A percentile compares a stretch with the other conserved stretches of the same genome.
These are phyloP conservation scores for Euptelea pleiosperma DNA, from an alignment of 164 flowering plant genomes.

Conservation along the genomic window DNA sequence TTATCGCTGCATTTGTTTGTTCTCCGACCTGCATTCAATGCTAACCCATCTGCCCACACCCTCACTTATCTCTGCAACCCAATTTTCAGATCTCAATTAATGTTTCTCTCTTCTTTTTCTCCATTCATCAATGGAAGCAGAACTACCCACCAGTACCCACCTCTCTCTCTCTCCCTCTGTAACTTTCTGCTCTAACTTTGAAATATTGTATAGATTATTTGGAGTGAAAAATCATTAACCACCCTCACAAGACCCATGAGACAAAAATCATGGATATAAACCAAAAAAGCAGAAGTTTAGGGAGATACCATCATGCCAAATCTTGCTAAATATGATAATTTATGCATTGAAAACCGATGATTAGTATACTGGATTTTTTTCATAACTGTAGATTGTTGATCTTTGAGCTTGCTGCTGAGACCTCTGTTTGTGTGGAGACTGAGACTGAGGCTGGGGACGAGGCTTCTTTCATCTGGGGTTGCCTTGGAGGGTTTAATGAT, in stretches of 20 bases:
- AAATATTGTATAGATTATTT: not conserved
- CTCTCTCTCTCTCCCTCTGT: slow-evolving; percentile 10
- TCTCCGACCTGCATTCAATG: slow-evolving; percentile 41
- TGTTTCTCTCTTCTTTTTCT: slow-evolving; percentile 20
- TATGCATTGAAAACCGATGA: slow-evolving; percentile 1
- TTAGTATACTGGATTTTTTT: slow-evolving; percentile 5
- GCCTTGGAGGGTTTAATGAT: slow-evolving; percentile 10
- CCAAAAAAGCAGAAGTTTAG: slow-evolving; percentile 7
- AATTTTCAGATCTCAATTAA: slow-evolving; percentile 32
- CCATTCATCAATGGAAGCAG: slow-evolving; percentile 1
- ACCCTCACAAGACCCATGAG: slow-evolving; percentile 7
- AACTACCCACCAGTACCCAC: no score
- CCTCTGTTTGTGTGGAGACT: slow-evolving; percentile 5
- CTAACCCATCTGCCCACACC: slow-evolving; percentile 31
- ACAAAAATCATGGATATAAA: slow-evolving; percentile 11
- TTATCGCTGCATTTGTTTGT: slow-evolving; percentile 58
- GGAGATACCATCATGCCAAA: slow-evolving; percentile 2
- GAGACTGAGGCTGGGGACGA: slow-evolving; percentile 1
- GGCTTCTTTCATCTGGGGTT: slow-evolving; percentile 8
- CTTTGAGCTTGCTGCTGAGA: slow-evolving; percentile 12
- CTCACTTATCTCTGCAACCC: slow-evolving; percentile 29
- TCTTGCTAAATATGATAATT: slow-evolving; percentile 2
- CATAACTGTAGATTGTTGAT: slow-evolving; percentile 10
- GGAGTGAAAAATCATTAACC: slow-evolving; percentile 2
- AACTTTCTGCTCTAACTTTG: not conserved